Percentiles rank a stretch among this genome's conserved stretches.
These are phyloP conservation scores for Ophidiomyces ophidiicola DNA, from an alignment of 2,329 filamentous ascomycete genomes.

Conservation along the genomic window DNA sequence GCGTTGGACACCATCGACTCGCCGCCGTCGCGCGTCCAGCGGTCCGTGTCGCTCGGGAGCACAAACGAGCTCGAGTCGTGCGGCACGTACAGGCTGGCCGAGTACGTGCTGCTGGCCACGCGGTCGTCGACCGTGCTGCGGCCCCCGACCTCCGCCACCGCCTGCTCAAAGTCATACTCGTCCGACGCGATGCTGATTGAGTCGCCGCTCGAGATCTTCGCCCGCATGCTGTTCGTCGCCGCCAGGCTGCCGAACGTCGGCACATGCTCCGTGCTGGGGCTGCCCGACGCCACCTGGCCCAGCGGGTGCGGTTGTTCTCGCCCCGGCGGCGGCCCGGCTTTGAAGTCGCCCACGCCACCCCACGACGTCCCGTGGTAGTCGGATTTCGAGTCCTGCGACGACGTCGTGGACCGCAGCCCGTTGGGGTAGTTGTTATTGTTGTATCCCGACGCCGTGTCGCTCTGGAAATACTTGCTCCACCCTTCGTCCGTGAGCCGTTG, in stretches of 20 bases:
- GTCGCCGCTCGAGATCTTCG: conserved; percentile 34
- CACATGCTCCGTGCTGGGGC: conserved; percentile 31
- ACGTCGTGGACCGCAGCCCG: conserved; percentile 20
- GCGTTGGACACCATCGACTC: not conserved
- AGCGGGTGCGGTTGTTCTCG: conserved; percentile 30
- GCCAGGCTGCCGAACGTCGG: conserved; percentile 23
- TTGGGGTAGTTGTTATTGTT: conserved; percentile 5
- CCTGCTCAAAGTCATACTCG: conserved; percentile 23
- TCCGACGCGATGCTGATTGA: conserved; percentile 31
- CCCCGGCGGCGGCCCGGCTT: conserved; percentile 31
- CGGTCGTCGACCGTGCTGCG: conserved; percentile 17
- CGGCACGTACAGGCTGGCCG: conserved; percentile 27
- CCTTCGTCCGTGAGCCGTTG: conserved; percentile 33
- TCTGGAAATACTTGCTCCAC: conserved; percentile 39
- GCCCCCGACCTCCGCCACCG: conserved; percentile 16
- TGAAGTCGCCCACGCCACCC: no score
- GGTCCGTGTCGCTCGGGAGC: conserved; percentile 11
- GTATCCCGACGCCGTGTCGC: conserved; percentile 20
- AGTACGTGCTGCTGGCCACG: conserved; percentile 33
- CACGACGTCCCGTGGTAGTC: conserved; percentile 32
- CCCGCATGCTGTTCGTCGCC: conserved; percentile 31
- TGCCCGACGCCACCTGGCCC: conserved; percentile 31
- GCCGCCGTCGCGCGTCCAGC: conserved; percentile 12
- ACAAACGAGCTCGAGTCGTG: conserved; percentile 16
- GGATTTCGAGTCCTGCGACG: conserved; percentile 22